Percentiles rank a stretch among this genome's conserved stretches.
phyloP scores from a whole-genome alignment of 306 rosid species.

The Argentina anserina region DNA sequence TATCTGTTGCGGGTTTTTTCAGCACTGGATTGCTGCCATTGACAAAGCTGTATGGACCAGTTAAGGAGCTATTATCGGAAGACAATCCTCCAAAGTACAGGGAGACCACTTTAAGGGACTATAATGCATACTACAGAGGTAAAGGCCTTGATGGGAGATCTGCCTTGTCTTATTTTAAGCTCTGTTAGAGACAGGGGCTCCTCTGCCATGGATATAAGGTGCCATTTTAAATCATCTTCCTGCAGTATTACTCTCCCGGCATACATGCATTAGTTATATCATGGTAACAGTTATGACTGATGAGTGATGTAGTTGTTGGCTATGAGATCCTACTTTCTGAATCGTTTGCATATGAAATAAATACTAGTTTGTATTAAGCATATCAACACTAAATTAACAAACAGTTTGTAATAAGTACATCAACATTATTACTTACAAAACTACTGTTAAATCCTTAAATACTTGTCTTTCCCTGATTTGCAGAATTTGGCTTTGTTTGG shows the following conservation, averaged over 20 bases:
- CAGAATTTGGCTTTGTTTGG: conserved; percentile 71
- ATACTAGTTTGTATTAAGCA: too few relatives aligned
- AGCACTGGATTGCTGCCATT: not conserved
- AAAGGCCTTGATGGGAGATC: conserved; percentile 24
- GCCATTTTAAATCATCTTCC: not conserved
- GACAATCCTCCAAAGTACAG: conserved; percentile 1
- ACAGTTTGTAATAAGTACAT: too few relatives aligned
- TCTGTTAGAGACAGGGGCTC: not conserved
- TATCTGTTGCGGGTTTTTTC: not conserved
- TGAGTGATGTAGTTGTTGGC: too few relatives aligned
- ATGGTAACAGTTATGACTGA: not conserved
- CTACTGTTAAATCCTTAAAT: not conserved
- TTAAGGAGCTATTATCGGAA: conserved; percentile 12
- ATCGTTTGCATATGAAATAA: too few relatives aligned
- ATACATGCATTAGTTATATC: not conserved
- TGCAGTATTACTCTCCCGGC: not conserved
- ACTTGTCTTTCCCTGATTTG: conserved; percentile 7
- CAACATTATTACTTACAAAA: not conserved
- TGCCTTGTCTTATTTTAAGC: conserved; percentile 19
- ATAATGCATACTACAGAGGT: not conserved
- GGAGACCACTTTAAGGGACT: not conserved
- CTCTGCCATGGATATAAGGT: not conserved
- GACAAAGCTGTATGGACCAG: not conserved
- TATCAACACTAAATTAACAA: too few relatives aligned
- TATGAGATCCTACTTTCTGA: too few relatives aligned